phyloP scores from a whole-genome alignment of 2,329 filamentous ascomycete genomes.

The Didymella exigua region DNA sequence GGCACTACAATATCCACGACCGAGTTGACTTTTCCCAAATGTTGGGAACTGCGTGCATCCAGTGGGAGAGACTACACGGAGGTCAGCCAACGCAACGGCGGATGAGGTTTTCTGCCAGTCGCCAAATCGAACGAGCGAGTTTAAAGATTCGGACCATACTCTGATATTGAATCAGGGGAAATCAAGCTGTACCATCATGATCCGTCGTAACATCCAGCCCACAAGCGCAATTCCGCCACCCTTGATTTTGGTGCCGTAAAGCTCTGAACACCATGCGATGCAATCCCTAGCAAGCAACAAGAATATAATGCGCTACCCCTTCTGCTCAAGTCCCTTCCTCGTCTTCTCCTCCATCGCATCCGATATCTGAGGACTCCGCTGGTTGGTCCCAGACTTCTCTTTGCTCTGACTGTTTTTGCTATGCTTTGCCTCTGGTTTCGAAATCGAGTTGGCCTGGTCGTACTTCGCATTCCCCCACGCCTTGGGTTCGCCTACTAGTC shows the following conservation, averaged over 20 bases:
- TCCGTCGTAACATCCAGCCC: not conserved
- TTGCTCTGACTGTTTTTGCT: not conserved
- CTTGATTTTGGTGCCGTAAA: not conserved
- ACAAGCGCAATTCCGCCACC: not conserved
- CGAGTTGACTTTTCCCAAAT: not conserved
- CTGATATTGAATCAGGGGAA: not conserved
- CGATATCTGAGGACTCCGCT: not conserved
- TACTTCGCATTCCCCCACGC: not conserved
- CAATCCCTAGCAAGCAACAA: not conserved
- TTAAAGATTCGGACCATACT: not conserved
- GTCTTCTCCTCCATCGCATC: not conserved
- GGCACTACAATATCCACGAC: not conserved
- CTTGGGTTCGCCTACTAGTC: not conserved
- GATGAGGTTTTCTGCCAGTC: not conserved
- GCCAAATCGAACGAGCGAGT: too few species aligned
- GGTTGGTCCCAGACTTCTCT: not conserved
- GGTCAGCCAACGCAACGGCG: too few species aligned
- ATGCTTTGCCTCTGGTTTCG: not conserved
- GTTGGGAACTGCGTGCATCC: too few species aligned
- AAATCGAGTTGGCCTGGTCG: not conserved
- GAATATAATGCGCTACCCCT: not conserved
- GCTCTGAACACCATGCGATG: slow-evolving; percentile 8
- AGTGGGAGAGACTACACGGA: too few species aligned
- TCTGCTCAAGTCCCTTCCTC: not conserved
- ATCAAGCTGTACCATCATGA: slow-evolving; percentile 2